Percentiles rank a stretch among this genome's conserved stretches.
phyloP scores from a whole-genome alignment of 805 yeast genomes.

The Suhomyces canberraensis region DNA sequence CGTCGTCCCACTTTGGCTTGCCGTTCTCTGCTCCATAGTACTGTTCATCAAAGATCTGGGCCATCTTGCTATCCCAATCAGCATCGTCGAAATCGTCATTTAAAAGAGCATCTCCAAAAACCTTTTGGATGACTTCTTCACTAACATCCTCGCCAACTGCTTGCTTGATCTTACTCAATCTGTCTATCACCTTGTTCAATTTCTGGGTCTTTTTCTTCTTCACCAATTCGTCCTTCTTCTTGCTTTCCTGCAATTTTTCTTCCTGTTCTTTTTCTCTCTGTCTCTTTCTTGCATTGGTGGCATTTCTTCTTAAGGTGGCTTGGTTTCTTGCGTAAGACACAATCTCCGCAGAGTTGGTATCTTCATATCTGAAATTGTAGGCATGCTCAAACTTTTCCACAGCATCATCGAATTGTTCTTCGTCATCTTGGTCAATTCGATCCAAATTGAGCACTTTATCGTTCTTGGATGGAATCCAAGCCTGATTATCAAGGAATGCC shows the following conservation, averaged over 20 bases:
- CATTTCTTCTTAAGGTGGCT: conserved; percentile 84
- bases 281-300: conserved; percentile 70
- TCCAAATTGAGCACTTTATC: conserved; percentile 56
- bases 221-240: conserved; percentile 56
- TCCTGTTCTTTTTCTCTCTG: conserved; percentile 72
- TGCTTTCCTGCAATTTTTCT: conserved; percentile 47
- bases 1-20: conserved; percentile 70
- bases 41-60: conserved; percentile 80
- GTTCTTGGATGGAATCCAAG: conserved; percentile 81
- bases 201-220: conserved; percentile 73
- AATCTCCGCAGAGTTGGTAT: conserved; percentile 85
- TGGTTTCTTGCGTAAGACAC: conserved; percentile 93
- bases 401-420: conserved; percentile 86
- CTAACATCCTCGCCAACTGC: conserved; percentile 65
- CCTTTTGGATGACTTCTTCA: conserved; percentile 57
- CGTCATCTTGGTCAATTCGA: conserved; percentile 53
- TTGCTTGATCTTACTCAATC: conserved; percentile 59
- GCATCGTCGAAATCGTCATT: conserved; percentile 86
- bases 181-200: conserved; percentile 71
- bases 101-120: conserved; percentile 71
- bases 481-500: conserved; percentile 70
- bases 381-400: conserved; percentile 90
- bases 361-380: conserved; percentile 93
- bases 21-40: conserved; percentile 53
- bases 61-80: conserved; percentile 88